Base-by-base conservation (phyloP, 257 asterid species). In the Gentiana straminea region DNA sequence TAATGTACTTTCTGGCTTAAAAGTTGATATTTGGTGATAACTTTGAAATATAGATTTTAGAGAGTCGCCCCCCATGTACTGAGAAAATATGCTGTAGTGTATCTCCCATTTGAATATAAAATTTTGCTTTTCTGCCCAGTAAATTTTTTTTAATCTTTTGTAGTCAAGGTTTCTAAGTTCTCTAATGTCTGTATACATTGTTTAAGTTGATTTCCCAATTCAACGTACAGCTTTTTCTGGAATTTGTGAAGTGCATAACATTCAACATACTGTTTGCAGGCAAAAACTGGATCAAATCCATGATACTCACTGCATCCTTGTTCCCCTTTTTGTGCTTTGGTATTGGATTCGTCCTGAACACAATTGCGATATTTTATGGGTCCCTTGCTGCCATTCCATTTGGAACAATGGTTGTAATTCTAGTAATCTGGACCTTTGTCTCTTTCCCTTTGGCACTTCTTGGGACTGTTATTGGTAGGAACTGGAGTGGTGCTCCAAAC, bases 321-420 rank as follows among this genome's bases (percentile, higher is more conserved):
- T 81, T 81, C 64, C 89, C 89, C 32, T 79, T 81, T 69, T 57
- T 79, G 71, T 81, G 89, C 77, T 81, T 81, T 51, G 85, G 81
- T 62, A 81, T 81, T 44, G 89, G 83, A 38, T 76, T 81, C 33
- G 46, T 64, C 15, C 75, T 81, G 67, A 81, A 81, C 79, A 81
- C 86, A 38, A 63, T 81, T 56, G 89, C 89, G 13, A 78, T 81
- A 70, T 81, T 72, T 54, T 79, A 81, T 61, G 83, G 89, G 65
- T 81, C 89, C 38, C 70, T 81, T 55, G 89, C 89, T 12, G 89
- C 86, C 61, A 79, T 81, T 62, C 89, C 89, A 44, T 81, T 81
- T 39, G 89, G 89, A 54, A 81, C 84, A 35, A 77, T 81, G 77
- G 84, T 81, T 44, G 78, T 81, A 35, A 81, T 81, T 66, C 75